Conservation (phyloP, 495 filamentous ascomycete species). For the Paragyromitra xinjiangensis region DNA sequence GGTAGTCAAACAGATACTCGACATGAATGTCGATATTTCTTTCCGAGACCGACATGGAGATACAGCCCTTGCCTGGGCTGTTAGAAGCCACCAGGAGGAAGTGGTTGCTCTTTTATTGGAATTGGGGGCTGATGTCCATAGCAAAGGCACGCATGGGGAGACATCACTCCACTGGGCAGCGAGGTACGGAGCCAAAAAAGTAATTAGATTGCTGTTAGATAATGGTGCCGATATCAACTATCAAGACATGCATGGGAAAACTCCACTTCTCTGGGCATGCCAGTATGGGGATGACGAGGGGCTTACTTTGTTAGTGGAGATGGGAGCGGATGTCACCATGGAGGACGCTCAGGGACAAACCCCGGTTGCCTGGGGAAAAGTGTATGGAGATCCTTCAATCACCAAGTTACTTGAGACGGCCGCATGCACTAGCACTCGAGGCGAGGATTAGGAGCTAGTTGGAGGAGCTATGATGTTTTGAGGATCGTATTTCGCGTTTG, state of each 20-base stretch:
- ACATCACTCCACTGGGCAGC: slow-evolving; percentile 1
- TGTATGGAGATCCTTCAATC: background rate
- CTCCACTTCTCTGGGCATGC: slow-evolving; percentile 7
- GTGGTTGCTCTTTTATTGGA: slow-evolving; percentile 18
- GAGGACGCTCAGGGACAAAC: background rate
- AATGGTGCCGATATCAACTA: slow-evolving; percentile 15
- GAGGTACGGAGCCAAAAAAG: background rate
- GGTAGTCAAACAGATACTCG: slow-evolving; percentile 10
- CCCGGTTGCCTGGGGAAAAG: background rate
- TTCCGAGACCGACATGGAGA: slow-evolving; percentile 3
- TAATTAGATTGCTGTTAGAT: background rate
- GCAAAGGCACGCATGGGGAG: background rate
- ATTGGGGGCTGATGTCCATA: slow-evolving; percentile 12
- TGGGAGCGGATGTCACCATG: background rate
- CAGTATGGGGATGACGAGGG: background rate
- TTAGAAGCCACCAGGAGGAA: background rate
- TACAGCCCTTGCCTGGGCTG: slow-evolving; percentile 25
- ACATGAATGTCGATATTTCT: slow-evolving; percentile 21
- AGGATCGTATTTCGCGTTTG: too few relatives aligned
- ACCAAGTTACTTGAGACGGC: too few relatives aligned
- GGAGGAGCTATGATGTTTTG: too few relatives aligned
- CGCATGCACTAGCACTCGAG: too few relatives aligned
- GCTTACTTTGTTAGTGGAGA: background rate
- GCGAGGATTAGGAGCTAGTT: background rate
- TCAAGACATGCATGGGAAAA: background rate